Percentiles rank a stretch among this genome's conserved stretches.
phyloP scores from a whole-genome alignment of 768 basidiomycete species.

The Amanita molliuscula region DNA sequence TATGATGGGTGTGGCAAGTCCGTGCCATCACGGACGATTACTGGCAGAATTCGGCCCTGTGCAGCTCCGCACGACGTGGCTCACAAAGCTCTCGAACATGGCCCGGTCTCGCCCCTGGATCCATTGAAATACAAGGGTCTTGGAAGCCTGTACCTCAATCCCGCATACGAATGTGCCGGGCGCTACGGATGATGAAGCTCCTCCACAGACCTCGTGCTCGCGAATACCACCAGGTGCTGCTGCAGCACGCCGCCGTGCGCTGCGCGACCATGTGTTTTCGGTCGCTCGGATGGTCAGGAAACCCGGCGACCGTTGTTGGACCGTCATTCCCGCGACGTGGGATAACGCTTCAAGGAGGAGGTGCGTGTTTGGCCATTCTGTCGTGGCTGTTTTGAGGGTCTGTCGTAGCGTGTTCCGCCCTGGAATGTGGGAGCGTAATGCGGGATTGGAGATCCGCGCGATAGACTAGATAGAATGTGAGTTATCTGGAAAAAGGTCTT shows the following conservation, averaged over 20 bases:
- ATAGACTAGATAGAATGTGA: slow-evolving; percentile 16
- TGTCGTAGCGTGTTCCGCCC: slow-evolving; percentile 45
- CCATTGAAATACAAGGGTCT: slow-evolving; percentile 47
- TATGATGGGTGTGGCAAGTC: no score
- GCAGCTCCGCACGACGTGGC: background rate
- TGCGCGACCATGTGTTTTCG: slow-evolving; percentile 10
- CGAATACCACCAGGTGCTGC: no score
- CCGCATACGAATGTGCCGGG: background rate
- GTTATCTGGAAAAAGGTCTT: background rate
- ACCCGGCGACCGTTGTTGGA: background rate
- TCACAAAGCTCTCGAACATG: slow-evolving; percentile 52
- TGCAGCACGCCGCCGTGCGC: background rate
- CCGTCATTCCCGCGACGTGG: background rate
- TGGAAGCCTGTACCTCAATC: slow-evolving; percentile 11
- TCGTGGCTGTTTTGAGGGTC: slow-evolving; percentile 12
- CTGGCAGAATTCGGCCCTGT: no score
- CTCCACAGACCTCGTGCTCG: background rate
- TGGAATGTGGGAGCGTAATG: slow-evolving; percentile 46
- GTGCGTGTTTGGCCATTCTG: background rate
- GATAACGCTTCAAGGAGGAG: slow-evolving; percentile 1
- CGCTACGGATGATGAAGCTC: background rate
- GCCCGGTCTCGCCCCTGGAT: slow-evolving; percentile 43
- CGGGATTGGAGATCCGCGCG: slow-evolving; percentile 25
- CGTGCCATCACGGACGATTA: no score
- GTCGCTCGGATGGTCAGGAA: slow-evolving; percentile 5